Percentiles rank a stretch among this genome's conserved stretches.
phyloP scores from a whole-genome alignment of 345 rosid species.

The Eucalyptus tenuipes region DNA sequence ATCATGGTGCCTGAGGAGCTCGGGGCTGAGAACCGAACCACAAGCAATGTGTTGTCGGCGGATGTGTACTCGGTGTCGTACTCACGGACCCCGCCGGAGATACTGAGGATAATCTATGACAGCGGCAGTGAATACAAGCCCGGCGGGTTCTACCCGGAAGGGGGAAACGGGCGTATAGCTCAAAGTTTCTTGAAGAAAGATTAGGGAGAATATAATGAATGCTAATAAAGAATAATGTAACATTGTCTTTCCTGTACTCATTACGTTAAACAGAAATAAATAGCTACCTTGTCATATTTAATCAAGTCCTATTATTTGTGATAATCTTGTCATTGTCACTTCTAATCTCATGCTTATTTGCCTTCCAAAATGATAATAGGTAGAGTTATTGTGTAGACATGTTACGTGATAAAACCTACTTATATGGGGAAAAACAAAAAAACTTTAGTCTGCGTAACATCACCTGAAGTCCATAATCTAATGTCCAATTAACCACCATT shows the following conservation, averaged over 20 bases:
- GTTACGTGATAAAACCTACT: not conserved
- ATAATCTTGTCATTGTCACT: not conserved
- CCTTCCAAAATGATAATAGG: not conserved
- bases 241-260: not conserved
- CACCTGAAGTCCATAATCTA: not conserved
- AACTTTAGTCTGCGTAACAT: not conserved
- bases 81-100: constrained; percentile 19
- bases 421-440: not conserved
- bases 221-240: not conserved
- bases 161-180: constrained; percentile 35
- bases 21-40: constrained; percentile 24
- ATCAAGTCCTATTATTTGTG: not conserved
- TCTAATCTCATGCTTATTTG: not conserved
- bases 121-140: constrained; percentile 9
- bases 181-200: not conserved
- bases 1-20: constrained; percentile 16
- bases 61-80: constrained; percentile 13
- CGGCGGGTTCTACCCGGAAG: constrained; percentile 25
- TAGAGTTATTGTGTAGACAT: not conserved
- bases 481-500: not conserved
- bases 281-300: not conserved
- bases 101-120: constrained; percentile 19
- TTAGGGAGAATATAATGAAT: not conserved
- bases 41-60: constrained; percentile 22
- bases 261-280: not conserved